phyloP scores from a whole-genome alignment of 1,284 basidiomycete species.

The Pterulicium gracile region DNA sequence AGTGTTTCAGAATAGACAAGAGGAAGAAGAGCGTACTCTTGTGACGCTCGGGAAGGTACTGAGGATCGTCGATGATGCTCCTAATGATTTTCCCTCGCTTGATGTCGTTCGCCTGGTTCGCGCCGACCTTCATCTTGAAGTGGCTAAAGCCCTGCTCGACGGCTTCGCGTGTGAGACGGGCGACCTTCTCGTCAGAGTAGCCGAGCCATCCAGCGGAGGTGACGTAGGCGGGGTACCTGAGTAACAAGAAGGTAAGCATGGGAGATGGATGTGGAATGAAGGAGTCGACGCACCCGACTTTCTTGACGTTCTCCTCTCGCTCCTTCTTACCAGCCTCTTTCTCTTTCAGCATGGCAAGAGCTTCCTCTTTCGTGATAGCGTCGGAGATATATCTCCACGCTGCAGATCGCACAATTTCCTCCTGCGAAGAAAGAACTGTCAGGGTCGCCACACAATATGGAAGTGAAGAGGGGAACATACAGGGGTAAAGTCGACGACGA shows the following conservation, averaged over 20 bases:
- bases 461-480: conserved; percentile 21
- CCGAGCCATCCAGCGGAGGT: conserved; percentile 90
- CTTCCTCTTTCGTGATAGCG: conserved; percentile 85
- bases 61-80: conserved; percentile 88
- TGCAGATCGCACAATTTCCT: conserved; percentile 78
- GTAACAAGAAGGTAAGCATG: background rate
- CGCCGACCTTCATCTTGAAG: conserved; percentile 97
- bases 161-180: conserved; percentile 77
- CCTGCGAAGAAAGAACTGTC: conserved; percentile 34
- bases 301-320: conserved; percentile 62
- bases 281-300: conserved; percentile 36
- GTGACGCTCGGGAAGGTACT: conserved; percentile 47
- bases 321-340: conserved; percentile 71
- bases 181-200: conserved; percentile 88
- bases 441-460: background rate
- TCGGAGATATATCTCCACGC: conserved; percentile 93
- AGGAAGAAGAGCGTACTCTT: conserved; percentile 52
- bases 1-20: no score
- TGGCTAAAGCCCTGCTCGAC: conserved; percentile 85
- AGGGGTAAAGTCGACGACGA: conserved; percentile 76
- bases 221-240: conserved; percentile 88
- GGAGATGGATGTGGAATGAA: background rate
- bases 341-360: conserved; percentile 71
- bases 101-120: conserved; percentile 72
- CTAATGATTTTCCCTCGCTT: conserved; percentile 83